Base-by-base conservation (phyloP, 352 stramenopile genomes). In the Globisporangium ultimum region DNA sequence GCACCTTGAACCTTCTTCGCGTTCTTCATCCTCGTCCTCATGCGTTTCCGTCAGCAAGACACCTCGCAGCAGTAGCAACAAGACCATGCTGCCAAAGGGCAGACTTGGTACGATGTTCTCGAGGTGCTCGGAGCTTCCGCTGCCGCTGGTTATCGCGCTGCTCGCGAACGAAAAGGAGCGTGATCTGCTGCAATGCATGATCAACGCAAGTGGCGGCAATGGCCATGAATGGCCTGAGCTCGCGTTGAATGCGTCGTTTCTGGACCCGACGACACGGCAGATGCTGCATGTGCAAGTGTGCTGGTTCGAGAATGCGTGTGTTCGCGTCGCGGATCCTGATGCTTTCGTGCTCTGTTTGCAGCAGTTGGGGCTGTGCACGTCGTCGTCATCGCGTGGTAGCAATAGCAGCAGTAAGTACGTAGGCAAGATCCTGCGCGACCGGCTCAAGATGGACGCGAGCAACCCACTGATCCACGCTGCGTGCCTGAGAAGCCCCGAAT, bases 101-200 rank as follows among this genome's bases (percentile, higher is more conserved):
- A 59, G 47, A 22, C 21, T 42, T 3, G 58, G 54, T 6, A 41
- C 24, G 32, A 67, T 61, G 45, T 68, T 67, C 32, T 48, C 53
- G 0, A 58, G 59, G 13, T 87, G 65, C 28, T 87, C 78, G 48
- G 82, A 79, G 63, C 34, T 90, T 1, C 80, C 80, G 15, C 53
- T 90, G 1, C 78, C 80, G 18, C 69, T 90, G 13, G 76, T 58
- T 1, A 69, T 88, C 32, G 76, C 74, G 17, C 61, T 90, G 24
- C 71, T 90, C 9, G 78, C 80, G n/a, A 90, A 88, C 51, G 80
- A 86, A 51, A 76, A 54, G 8, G 78, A 90, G 54, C 70, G 77
- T 1, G 68, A 86, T 3, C 65, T 89, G 22, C 66, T 87, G 34
- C 64, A 59, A 21, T 75, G 55, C 6, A 60, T 76, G 0, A 21